Evolutionary conservation across 148 eudicot genomes (phyloP).

Genomic region (Tetragonia tetragonoides): DNA sequence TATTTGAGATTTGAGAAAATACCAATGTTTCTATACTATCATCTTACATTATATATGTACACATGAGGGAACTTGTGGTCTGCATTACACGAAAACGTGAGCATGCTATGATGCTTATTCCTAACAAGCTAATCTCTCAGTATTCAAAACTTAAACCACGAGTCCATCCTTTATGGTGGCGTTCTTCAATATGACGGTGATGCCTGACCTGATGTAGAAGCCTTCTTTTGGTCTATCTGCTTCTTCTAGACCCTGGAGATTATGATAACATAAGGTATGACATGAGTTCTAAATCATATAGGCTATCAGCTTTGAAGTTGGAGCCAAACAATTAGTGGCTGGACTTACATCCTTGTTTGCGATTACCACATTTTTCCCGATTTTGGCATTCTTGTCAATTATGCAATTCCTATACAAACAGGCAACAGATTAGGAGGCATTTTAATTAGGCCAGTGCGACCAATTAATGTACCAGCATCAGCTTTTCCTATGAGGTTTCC

Average conservation of each 20-base stretch:
- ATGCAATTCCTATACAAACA: slow-evolving; percentile 70
- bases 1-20: background rate
- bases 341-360: slow-evolving; percentile 68
- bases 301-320: background rate
- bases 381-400: slow-evolving; percentile 96
- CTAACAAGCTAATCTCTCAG: background rate
- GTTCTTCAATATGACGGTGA: slow-evolving; percentile 72
- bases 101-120: slow-evolving; percentile 16
- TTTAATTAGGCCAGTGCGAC: background rate
- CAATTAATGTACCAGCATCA: background rate
- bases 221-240: slow-evolving; percentile 80
- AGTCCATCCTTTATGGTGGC: slow-evolving; percentile 80
- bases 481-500: background rate
- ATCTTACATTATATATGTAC: background rate
- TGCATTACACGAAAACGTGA: background rate
- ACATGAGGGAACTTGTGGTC: background rate
- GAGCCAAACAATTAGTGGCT: background rate
- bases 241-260: slow-evolving; percentile 68
- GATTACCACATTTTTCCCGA: slow-evolving; percentile 76
- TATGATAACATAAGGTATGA: background rate
- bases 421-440: background rate
- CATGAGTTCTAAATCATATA: background rate
- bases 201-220: slow-evolving; percentile 86
- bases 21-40: background rate
- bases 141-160: slow-evolving; percentile 37